These are phyloP conservation scores for Acanthochlamys bracteata DNA, from an alignment of 106 monocot species.

Conservation along the genomic window DNA sequence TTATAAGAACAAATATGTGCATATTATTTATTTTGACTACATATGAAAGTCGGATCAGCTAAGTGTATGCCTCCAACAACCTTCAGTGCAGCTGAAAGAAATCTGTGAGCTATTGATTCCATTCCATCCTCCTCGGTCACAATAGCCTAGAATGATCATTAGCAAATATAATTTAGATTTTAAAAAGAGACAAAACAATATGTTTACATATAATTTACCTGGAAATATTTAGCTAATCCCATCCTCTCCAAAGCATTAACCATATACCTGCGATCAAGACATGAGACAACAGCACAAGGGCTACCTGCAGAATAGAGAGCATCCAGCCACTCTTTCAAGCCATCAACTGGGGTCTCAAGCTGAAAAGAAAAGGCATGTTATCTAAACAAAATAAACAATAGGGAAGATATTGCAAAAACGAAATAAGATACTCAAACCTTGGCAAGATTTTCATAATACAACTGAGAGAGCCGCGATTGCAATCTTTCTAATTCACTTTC, in stretches of 20 bases:
- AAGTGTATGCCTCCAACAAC: conserved; percentile 10
- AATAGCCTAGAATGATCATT: conserved; percentile 39
- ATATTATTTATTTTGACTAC: too few relatives aligned
- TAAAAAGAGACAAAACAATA: background rate
- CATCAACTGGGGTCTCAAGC: conserved; percentile 70
- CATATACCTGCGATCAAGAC: conserved; percentile 78
- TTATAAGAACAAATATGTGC: too few relatives aligned
- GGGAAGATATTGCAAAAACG: conserved; percentile 2
- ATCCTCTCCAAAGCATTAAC: conserved; percentile 60
- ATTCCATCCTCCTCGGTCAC: conserved; percentile 95
- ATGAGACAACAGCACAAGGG: conserved; percentile 90
- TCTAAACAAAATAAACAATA: background rate
- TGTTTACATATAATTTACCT: conserved; percentile 27
- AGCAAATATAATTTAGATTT: background rate
- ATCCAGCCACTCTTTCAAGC: conserved; percentile 87
- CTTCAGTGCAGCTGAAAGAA: conserved; percentile 94
- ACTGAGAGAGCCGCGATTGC: conserved; percentile 68
- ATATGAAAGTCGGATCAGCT: too few relatives aligned
- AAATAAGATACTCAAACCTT: conserved; percentile 34
- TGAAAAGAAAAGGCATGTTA: conserved; percentile 17
- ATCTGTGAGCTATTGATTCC: conserved; percentile 98
- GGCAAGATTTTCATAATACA: conserved; percentile 76
- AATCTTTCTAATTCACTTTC: conserved; percentile 59
- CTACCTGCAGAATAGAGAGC: conserved; percentile 74
- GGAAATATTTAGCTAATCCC: conserved; percentile 73